Conservation (phyloP, 495 filamentous ascomycete genomes). For the Aspergillus olivimuriae region DNA sequence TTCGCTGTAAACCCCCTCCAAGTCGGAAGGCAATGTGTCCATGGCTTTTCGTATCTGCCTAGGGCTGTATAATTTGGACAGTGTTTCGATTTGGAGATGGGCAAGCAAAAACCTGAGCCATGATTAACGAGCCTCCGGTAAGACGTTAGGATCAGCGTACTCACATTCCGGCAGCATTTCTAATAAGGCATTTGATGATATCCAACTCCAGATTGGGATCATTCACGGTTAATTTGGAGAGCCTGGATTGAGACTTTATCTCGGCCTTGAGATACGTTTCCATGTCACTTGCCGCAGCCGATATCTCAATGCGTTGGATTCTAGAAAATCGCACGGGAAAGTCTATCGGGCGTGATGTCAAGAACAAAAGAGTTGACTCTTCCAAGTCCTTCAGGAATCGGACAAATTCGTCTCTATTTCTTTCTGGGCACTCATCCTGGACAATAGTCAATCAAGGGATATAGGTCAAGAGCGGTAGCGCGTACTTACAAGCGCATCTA, state of each 20-base stretch:
- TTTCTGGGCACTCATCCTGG: background rate
- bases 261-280: background rate
- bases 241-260: background rate
- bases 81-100: background rate
- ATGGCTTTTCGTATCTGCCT: background rate
- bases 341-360: background rate
- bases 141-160: background rate
- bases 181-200: background rate
- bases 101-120: background rate
- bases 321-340: background rate
- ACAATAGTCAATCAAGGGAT: background rate
- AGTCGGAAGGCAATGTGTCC: background rate
- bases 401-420: slow-evolving; percentile 1
- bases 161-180: slow-evolving; percentile 1
- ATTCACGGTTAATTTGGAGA: background rate
- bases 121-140: background rate
- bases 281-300: background rate
- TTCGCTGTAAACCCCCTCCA: background rate
- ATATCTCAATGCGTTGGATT: background rate
- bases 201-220: background rate
- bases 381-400: background rate
- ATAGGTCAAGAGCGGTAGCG: background rate
- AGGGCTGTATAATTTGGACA: background rate
- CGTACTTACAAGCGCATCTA: background rate
- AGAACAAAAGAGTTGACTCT: background rate